Evolutionary conservation across 164 flowering plant genomes (phyloP), one percentile per base, ranked within the genome.

Genomic region (Sextonia rubra): DNA sequence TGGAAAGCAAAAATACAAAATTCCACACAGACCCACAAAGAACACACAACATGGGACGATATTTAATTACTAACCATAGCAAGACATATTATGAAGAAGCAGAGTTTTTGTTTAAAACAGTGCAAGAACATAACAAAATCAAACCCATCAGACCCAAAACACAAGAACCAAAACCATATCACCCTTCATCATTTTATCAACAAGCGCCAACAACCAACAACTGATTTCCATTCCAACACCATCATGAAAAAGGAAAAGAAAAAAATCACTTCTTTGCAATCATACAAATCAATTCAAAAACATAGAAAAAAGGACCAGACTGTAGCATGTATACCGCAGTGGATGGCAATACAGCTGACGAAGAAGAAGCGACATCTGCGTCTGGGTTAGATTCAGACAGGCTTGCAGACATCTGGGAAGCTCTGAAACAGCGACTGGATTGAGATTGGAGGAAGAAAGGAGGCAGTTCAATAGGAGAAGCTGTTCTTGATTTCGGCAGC

Each of bases 311-410:
- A 30, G 22, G 18, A 60, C 11, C n/a, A n/a, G n/a, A 29, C 49
- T 24, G 26, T n/a, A 9, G 23, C 24, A 63, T 11, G 18, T 3
- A 64, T 6, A 61, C 27, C 27, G 29, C 63, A 44, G 47, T 47
- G 26, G 62, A 17, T 18, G 58, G 68, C 23, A 9, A 71, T 14
- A 64, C 48, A n/a, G 47, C 55, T 58, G 75, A 64, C 48, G 69
- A 3, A 11, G 83, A 71, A 76, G 81, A n/a, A n/a, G 86, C 67
- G 12, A 83, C 73, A 69, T 68, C 25, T 44, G 64, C 83, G 66
- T 82, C 83, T 44, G 78, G 70, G 71, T 73, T 78, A 25, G 86
- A 75, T 67, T 82, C 83, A 47, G 87, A 77, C 56, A 69, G 80
- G 78, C 73, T 66, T 56, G 81, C 70, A 49, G 75, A 83, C 62